Evolutionary conservation across 2,329 filamentous ascomycete species (phyloP).

Genomic region (Venturia effusa): DNA sequence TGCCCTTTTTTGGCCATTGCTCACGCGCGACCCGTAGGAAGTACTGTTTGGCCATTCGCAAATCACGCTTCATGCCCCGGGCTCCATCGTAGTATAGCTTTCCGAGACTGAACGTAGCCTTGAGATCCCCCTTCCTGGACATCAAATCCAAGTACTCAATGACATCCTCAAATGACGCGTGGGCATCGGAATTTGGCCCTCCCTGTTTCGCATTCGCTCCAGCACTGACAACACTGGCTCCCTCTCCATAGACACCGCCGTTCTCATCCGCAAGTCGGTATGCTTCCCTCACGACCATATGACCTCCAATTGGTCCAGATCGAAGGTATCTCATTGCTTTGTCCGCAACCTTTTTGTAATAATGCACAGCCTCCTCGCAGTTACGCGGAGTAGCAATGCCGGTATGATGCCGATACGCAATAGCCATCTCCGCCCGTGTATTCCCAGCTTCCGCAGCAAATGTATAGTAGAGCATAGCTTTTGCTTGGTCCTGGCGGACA

Average conservation of each 20-base stretch:
- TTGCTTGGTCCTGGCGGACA: conserved; percentile 77
- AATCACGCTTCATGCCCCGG: conserved; percentile 60
- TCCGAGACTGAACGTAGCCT: conserved; percentile 76
- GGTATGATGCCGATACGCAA: conserved; percentile 73
- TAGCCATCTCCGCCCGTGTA: conserved; percentile 82
- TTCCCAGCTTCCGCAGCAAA: conserved; percentile 81
- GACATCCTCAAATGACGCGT: conserved; percentile 83
- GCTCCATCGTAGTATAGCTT: conserved; percentile 84
- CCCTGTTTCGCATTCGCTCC: conserved; percentile 70
- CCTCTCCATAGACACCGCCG: conserved; percentile 90
- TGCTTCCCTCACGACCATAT: conserved; percentile 63
- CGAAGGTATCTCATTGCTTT: conserved; percentile 83
- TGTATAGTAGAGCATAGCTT: conserved; percentile 85
- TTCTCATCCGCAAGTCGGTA: conserved; percentile 83
- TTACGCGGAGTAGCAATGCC: conserved; percentile 79
- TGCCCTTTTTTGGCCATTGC: conserved; percentile 76
- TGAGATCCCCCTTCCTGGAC: conserved; percentile 80
- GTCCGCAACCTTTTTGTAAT: conserved; percentile 89
- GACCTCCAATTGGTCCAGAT: conserved; percentile 82
- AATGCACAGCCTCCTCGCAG: conserved; percentile 74
- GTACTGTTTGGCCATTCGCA: conserved; percentile 64
- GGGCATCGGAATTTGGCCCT: conserved; percentile 63
- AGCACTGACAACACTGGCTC: conserved; percentile 80
- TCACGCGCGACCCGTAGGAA: conserved; percentile 69
- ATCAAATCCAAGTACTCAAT: conserved; percentile 88